A percentile compares a stretch with the other conserved stretches of the same genome.
Evolutionary conservation across 2,329 filamentous ascomycete genomes (phyloP).

Genomic region (Fusarium sp.): DNA sequence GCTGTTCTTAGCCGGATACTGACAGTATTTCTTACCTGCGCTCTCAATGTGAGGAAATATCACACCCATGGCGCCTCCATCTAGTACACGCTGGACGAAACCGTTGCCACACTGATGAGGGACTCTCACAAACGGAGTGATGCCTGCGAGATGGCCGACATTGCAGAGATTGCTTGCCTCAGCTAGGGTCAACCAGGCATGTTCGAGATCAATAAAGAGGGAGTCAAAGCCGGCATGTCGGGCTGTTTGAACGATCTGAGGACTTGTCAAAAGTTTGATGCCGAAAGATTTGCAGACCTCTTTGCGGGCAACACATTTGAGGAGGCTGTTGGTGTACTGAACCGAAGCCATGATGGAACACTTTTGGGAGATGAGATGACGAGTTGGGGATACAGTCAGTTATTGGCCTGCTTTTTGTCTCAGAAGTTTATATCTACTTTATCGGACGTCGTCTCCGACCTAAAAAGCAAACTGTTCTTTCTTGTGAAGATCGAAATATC

Average conservation of each 20-base stretch:
- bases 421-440: not conserved
- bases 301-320: conserved; percentile 1
- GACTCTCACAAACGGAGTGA: conserved; percentile 3
- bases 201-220: conserved; percentile 53
- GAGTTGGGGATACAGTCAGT: not conserved
- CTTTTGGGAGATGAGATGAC: not conserved
- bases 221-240: conserved; percentile 15
- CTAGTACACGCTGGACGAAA: not conserved
- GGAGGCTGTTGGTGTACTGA: conserved; percentile 9
- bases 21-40: conserved; percentile 3
- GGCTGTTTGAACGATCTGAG: conserved; percentile 11
- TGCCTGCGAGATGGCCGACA: conserved; percentile 1
- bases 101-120: conserved; percentile 3
- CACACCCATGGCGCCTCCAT: conserved; percentile 4
- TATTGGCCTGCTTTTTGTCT: not conserved
- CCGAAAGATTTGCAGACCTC: conserved; percentile 23
- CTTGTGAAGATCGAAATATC: not conserved
- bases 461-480: not conserved
- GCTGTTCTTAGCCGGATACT: conserved; percentile 28
- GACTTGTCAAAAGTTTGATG: conserved; percentile 8
- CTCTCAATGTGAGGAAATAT: conserved; percentile 19
- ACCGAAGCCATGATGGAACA: not conserved
- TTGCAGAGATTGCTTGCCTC: conserved; percentile 45
- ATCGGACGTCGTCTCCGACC: not conserved
- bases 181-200: conserved; percentile 47